Evolutionary conservation across 768 basidiomycete species (phyloP).

Genomic region (Pulveroboletus sp.): DNA sequence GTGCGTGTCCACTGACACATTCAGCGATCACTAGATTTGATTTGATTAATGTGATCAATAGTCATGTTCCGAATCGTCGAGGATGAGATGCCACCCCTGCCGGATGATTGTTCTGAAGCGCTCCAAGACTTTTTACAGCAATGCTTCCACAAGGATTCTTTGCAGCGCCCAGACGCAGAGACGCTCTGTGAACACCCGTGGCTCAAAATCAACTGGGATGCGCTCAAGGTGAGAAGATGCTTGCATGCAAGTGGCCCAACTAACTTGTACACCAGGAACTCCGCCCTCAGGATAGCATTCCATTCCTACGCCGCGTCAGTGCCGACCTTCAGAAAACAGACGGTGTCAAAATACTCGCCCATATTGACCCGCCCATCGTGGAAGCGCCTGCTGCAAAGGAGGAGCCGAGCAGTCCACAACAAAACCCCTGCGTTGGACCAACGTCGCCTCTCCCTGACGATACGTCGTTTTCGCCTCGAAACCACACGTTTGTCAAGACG

Average conservation of each 20-base stretch:
- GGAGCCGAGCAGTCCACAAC: slow-evolving; percentile 36
- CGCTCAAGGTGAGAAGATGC: slow-evolving; percentile 59
- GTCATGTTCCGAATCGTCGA: slow-evolving; percentile 99
- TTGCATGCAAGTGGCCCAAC: background rate
- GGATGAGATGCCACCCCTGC: slow-evolving; percentile 84
- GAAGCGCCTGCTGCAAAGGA: slow-evolving; percentile 41
- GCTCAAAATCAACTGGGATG: slow-evolving; percentile 78
- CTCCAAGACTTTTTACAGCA: slow-evolving; percentile 77
- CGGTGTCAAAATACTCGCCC: slow-evolving; percentile 49
- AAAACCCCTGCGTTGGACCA: slow-evolving; percentile 39
- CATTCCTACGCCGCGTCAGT: slow-evolving; percentile 90
- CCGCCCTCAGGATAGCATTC: slow-evolving; percentile 91
- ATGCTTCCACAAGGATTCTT: slow-evolving; percentile 91
- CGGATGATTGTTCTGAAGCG: slow-evolving; percentile 72
- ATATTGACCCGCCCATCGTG: slow-evolving; percentile 30
- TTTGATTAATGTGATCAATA: slow-evolving; percentile 31
- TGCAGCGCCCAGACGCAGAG: slow-evolving; percentile 79
- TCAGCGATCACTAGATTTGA: background rate
- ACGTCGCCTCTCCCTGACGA: slow-evolving; percentile 29
- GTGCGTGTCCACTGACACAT: slow-evolving; percentile 39
- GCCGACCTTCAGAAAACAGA: slow-evolving; percentile 79
- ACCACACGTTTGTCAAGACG: slow-evolving; percentile 88
- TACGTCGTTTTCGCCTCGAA: slow-evolving; percentile 52
- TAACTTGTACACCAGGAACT: slow-evolving; percentile 51
- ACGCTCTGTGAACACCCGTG: slow-evolving; percentile 87